These are phyloP conservation scores for Pulveroboletus sp. DNA, from an alignment of 768 basidiomycete genomes.

Conservation along the genomic window DNA sequence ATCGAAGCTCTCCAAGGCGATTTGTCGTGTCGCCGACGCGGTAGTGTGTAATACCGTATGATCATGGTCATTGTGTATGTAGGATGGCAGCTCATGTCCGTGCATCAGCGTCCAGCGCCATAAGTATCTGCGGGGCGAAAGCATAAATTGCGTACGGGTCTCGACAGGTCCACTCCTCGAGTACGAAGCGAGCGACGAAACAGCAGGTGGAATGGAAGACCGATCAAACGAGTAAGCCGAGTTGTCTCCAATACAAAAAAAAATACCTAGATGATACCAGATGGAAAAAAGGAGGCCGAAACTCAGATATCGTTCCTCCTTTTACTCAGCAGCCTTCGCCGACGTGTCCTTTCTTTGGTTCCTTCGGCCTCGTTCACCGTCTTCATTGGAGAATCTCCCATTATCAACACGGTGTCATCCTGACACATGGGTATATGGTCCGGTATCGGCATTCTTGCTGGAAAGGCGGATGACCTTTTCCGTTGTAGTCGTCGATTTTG, in stretches of 20 bases:
- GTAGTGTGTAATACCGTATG: conserved; percentile 6
- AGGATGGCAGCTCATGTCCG: conserved; percentile 1
- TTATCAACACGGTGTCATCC: conserved; percentile 6
- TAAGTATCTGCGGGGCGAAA: conserved; percentile 4
- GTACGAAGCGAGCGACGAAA: neutral
- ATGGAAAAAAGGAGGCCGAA: conserved; percentile 9
- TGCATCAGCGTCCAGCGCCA: conserved; percentile 17
- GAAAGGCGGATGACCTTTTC: conserved; percentile 23
- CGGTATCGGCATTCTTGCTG: conserved; percentile 25
- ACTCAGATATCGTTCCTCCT: conserved; percentile 26
- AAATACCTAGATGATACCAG: conserved; percentile 8
- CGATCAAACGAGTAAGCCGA: conserved; percentile 14
- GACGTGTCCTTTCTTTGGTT: conserved; percentile 23
- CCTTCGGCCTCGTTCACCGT: conserved; percentile 14
- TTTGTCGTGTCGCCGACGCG: conserved; percentile 1
- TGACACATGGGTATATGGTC: conserved; percentile 16
- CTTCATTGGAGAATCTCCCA: conserved; percentile 7
- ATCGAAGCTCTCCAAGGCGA: conserved; percentile 4
- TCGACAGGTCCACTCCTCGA: conserved; percentile 9
- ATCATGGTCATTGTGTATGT: conserved; percentile 1
- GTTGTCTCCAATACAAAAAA: conserved; percentile 18
- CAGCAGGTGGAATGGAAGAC: conserved; percentile 16
- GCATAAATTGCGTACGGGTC: conserved; percentile 6
- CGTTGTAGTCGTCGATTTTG: conserved; percentile 19
- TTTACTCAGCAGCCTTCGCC: conserved; percentile 31